phyloP scores from a whole-genome alignment of 129 eudicot species.

The Tanacetum coccineum region DNA sequence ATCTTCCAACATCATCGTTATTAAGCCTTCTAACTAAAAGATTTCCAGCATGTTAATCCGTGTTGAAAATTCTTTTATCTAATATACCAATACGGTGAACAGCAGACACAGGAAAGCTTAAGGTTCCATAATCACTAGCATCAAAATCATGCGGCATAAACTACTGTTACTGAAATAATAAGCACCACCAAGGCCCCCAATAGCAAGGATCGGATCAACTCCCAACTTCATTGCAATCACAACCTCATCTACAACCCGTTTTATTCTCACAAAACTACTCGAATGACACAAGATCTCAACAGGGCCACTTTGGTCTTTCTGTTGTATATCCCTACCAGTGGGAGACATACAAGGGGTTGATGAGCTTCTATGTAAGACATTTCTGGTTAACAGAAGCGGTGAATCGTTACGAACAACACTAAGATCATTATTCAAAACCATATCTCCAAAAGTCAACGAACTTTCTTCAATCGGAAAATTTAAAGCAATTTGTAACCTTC shows the following conservation, averaged over 20 bases:
- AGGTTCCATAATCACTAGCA: conserved; percentile 97
- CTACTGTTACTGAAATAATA: conserved; percentile 61
- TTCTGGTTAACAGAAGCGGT: conserved; percentile 75
- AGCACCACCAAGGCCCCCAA: conserved; percentile 86
- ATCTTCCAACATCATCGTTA: conserved; percentile 47
- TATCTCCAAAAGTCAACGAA: conserved; percentile 78
- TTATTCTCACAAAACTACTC: conserved; percentile 42
- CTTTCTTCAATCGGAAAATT: conserved; percentile 77
- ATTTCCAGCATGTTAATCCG: conserved; percentile 90
- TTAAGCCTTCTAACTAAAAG: conserved; percentile 67
- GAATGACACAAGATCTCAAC: conserved; percentile 74
- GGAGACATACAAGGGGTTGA: conserved; percentile 95
- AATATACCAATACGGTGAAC: conserved; percentile 96
- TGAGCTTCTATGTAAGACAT: conserved; percentile 70
- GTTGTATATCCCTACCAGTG: conserved; percentile 68
- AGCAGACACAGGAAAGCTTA: conserved; percentile 80
- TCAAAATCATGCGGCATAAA: conserved; percentile 88
- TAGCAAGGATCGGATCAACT: conserved; percentile 75
- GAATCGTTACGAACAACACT: conserved; percentile 82
- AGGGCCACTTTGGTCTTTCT: conserved; percentile 70
- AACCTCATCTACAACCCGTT: conserved; percentile 66
- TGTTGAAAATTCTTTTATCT: conserved; percentile 86
- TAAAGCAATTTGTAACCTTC: conserved; percentile 78
- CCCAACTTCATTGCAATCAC: conserved; percentile 68
- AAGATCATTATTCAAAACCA: conserved; percentile 76